Evolutionary conservation across 306 rosid genomes (phyloP), one percentile per base, ranked within the genome.

Genomic region (Notholithocarpus densiflorus): DNA sequence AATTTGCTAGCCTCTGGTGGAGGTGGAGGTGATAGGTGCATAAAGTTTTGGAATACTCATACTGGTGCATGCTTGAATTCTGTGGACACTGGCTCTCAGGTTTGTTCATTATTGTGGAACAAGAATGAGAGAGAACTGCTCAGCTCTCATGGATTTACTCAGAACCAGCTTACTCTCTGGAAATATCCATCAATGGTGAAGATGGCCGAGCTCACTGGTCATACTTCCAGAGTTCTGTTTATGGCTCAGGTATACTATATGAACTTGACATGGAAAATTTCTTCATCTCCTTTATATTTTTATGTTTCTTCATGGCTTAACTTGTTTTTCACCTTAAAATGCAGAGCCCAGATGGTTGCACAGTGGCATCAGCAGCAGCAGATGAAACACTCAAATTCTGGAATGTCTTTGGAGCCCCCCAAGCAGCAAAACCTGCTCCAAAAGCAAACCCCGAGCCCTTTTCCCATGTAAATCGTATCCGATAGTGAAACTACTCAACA

Each of bases 161-260:
- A 93, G 71, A 91, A 93, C 74, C 98, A 86, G 73, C 89, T 86
- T n/a, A 87, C 94, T 60, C 96, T 93, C 60, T 93, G 97, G 97
- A 91, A 93, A 60, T 93, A 93, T 68, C 98, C 98, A 10, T 93
- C 98, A 6, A 93, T 93, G 96, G 86, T 86, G 68, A 91, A 89
- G 82, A 84, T 88, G 87, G 91, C 88, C 11, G 97, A 93, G 84
- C 94, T 93, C 81, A 87, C 71, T 4, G 96, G 97, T 40, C 97
- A 93, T 71, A 85, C 92, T 18, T 93, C 97, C 9, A 89, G 97
- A 72, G 97, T 93, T 79, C 91, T 91, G 40, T 89, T 21, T 68
- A 88, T 93, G 94, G 81, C 93, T 19, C 71, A 66, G 71, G 71
- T 66, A 65, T 17, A 15, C 5, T 31, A 12, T 48, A 48, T 48